These are phyloP conservation scores for Myotisia sp. DNA, from an alignment of 2,329 filamentous ascomycete genomes.

Conservation along the genomic window DNA sequence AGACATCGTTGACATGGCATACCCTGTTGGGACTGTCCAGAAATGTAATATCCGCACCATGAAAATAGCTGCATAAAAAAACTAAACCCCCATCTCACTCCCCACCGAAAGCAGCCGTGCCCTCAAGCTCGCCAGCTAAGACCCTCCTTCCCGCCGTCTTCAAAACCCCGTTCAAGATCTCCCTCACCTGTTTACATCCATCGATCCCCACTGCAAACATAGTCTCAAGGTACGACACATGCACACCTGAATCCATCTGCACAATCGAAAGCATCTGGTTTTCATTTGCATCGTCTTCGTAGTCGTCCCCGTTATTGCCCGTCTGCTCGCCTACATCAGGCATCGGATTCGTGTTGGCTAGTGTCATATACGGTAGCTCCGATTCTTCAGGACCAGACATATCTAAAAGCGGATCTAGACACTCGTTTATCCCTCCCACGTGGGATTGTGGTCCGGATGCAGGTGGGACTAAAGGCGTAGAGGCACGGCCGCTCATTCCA, in stretches of 20 bases:
- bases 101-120: background rate
- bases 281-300: conserved; percentile 45
- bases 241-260: conserved; percentile 78
- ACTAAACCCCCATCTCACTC: background rate
- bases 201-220: conserved; percentile 90
- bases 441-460: conserved; percentile 6
- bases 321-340: conserved; percentile 12
- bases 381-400: conserved; percentile 38
- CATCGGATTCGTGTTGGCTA: conserved; percentile 48
- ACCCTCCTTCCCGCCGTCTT: conserved; percentile 29
- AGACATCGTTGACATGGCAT: too few species aligned
- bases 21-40: too few species aligned
- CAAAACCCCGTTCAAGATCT: conserved; percentile 68
- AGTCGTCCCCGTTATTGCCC: conserved; percentile 35
- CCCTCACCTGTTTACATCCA: conserved; percentile 73
- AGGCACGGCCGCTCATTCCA: conserved; percentile 44
- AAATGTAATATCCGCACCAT: too few species aligned
- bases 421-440: conserved; percentile 22
- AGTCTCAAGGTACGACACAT: conserved; percentile 63
- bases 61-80: too few species aligned
- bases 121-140: conserved; percentile 10
- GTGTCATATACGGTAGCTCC: conserved; percentile 76
- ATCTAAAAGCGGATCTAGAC: conserved; percentile 31
- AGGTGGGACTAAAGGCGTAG: conserved; percentile 24
- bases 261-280: conserved; percentile 55